These are phyloP conservation scores for Blastocladiella britannica DNA, from an alignment of 192 early-diverging fungal species.

Conservation along the genomic window DNA sequence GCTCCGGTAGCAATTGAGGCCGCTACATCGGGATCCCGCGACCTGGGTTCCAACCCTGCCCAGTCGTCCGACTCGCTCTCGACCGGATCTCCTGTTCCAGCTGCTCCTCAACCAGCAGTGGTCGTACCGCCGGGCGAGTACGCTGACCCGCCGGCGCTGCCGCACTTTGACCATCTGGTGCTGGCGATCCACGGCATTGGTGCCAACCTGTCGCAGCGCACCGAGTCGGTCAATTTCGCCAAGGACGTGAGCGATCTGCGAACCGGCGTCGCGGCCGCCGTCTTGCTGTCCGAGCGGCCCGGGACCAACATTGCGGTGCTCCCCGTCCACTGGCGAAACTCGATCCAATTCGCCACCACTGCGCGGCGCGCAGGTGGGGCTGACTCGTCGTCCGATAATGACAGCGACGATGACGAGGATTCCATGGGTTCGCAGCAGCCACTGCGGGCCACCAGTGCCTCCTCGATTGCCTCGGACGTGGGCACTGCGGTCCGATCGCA, in stretches of 20 bases:
- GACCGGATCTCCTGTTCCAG: too few species aligned
- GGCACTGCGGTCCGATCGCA: too few species aligned
- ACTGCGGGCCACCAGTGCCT: too few species aligned
- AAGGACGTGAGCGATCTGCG: conserved; percentile 1
- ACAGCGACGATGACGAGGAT: background rate
- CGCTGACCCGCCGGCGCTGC: background rate
- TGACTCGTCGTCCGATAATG: background rate
- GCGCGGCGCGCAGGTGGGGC: background rate
- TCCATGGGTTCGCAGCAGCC: too few species aligned
- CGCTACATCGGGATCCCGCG: too few species aligned
- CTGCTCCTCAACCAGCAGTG: too few species aligned
- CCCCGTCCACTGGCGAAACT: conserved; percentile 3
- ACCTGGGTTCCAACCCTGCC: background rate
- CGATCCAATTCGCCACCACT: background rate
- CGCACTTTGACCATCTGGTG: background rate
- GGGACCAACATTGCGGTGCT: background rate
- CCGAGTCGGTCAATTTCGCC: conserved; percentile 1
- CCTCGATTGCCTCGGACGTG: too few species aligned
- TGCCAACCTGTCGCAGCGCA: conserved; percentile 2
- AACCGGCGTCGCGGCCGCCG: background rate
- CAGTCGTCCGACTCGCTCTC: background rate
- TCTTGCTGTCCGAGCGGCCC: background rate
- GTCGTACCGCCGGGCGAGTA: too few species aligned
- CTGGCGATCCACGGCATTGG: conserved; percentile 4
- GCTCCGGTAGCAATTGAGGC: too few species aligned